Evolutionary conservation across 2,329 filamentous ascomycete species (phyloP).

Genomic region (Escovopsis sp.): DNA sequence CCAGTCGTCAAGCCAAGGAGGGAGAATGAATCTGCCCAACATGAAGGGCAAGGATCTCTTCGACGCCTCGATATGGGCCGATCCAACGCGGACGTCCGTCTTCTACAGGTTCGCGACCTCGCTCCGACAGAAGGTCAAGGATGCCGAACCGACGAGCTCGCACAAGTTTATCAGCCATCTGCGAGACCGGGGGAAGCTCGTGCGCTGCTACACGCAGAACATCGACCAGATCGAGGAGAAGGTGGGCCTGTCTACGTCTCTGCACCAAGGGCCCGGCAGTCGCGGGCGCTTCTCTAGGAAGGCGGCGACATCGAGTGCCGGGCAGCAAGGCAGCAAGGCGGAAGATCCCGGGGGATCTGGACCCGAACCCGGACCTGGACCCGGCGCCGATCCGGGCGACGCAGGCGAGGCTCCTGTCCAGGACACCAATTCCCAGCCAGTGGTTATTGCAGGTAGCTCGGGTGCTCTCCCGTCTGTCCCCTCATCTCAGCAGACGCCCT

Average conservation of each 20-base stretch:
- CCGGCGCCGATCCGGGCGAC: constrained; percentile 3
- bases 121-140: constrained; percentile 45
- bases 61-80: constrained; percentile 54
- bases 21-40: constrained; percentile 32
- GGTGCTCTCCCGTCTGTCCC: neutral
- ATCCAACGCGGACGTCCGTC: constrained; percentile 50
- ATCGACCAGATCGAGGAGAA: constrained; percentile 61
- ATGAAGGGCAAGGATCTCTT: constrained; percentile 60
- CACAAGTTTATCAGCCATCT: constrained; percentile 56
- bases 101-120: constrained; percentile 61
- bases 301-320: constrained; percentile 14
- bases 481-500: constrained; percentile 3
- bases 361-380: too few species aligned
- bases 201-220: constrained; percentile 61
- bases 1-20: constrained; percentile 20
- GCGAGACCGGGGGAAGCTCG: constrained; percentile 50
- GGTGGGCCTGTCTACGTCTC: constrained; percentile 48
- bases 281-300: constrained; percentile 42
- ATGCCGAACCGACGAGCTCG: constrained; percentile 47
- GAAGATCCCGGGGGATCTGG: constrained; percentile 17
- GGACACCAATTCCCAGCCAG: constrained; percentile 1
- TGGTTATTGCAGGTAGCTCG: neutral
- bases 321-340: constrained; percentile 20
- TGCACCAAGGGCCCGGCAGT: constrained; percentile 45
- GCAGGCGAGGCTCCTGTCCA: constrained; percentile 4